Evolutionary conservation across 2,329 filamentous ascomycete species (phyloP), one percentile per base, ranked within the genome.

Genomic region (Cladorrhinum sp.): DNA sequence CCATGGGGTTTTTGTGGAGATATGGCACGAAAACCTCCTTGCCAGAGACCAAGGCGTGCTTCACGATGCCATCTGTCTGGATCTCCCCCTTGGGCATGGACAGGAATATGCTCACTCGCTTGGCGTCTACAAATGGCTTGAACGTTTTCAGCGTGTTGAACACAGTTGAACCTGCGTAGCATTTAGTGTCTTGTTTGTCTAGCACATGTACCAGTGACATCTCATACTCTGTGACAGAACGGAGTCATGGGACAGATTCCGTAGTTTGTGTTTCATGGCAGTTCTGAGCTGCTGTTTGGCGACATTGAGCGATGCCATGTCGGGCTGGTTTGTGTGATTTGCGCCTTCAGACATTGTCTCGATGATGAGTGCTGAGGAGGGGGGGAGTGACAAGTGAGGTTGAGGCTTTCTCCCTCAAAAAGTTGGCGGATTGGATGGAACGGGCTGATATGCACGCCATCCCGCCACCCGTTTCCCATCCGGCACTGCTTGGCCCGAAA

Each of bases 21-120:
- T 95, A 97, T 0, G 95, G 95, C 53, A 99, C 87, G 73, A 92
- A 98, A 61, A 99, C 92, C 63, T 88, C 81, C 76, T 98, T 99
- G 42, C 90, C 91, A 2, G 80, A 75, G 6, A 77, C 76, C 24
- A 99, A 80, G 12, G 94, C 93, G 78, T 97, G 86, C 26, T 85
- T 84, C 8, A 98, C 91, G 58, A 98, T 91, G 54, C 81, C 79
- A 56, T 88, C 86, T 1, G 95, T 99, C 67, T 92, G 91, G 24
- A 96, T 84, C 77, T 99, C 95, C 23, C 88, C 89, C 9, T 80
- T 78, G 0, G 93, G 92, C 95, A 99, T 99, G 10, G 94, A 95
- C 16, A 99, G 81, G 73, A 96, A 99, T 60, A 99, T 82, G 68
- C 91, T 92, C 70, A 99, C 85, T 57, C 86, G 83, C 62, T 80